Conservation (phyloP, 176 grass and related monocot genomes). For the Aegilops umbellulata region DNA sequence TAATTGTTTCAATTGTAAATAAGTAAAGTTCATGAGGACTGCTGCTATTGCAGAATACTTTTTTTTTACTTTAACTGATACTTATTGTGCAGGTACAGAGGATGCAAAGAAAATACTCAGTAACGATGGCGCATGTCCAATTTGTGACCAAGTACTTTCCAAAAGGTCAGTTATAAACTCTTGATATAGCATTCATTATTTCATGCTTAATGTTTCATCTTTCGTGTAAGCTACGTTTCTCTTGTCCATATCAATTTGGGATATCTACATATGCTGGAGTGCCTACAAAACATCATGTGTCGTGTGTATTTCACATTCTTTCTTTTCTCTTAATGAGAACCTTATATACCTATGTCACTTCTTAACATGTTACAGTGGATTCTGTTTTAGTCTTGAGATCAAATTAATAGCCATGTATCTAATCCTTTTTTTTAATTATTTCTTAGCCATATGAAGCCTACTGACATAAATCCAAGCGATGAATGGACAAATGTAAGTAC, state of each 20-base stretch:
- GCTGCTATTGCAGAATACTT: conserved; percentile 10
- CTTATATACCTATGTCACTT: background rate
- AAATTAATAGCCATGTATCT: conserved; percentile 16
- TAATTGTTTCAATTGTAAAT: background rate
- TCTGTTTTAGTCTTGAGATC: background rate
- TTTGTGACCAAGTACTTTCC: conserved; percentile 92
- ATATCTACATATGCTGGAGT: background rate
- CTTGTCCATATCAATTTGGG: background rate
- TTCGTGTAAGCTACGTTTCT: conserved; percentile 7
- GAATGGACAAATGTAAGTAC: conserved; percentile 86
- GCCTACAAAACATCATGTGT: background rate
- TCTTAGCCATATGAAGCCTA: conserved; percentile 68
- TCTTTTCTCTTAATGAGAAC: background rate
- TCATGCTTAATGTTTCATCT: background rate
- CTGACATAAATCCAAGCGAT: conserved; percentile 77
- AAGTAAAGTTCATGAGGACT: background rate
- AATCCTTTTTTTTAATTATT: conserved; percentile 21
- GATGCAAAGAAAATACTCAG: conserved; percentile 86
- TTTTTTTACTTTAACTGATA: background rate
- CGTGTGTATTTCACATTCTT: background rate
- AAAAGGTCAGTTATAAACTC: conserved; percentile 61
- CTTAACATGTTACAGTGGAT: background rate
- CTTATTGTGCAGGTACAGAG: conserved; percentile 55
- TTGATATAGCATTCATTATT: conserved; percentile 2
- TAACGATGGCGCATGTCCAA: conserved; percentile 78